Percentiles rank a stretch among this genome's conserved stretches.
phyloP scores from a whole-genome alignment of 805 yeast species.

The Candida montana region DNA sequence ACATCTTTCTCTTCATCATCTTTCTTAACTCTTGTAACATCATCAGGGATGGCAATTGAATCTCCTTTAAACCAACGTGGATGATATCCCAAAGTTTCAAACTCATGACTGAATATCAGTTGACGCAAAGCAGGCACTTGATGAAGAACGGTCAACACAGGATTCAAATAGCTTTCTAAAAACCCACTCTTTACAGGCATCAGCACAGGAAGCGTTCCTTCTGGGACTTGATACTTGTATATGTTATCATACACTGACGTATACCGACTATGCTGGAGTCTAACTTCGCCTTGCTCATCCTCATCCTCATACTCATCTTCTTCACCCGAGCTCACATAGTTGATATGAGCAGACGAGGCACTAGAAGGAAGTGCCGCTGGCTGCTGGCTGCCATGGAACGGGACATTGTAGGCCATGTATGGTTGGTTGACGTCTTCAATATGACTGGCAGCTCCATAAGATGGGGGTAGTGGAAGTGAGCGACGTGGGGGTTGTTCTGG shows the following conservation, averaged over 20 bases:
- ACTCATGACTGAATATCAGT: conserved; percentile 27
- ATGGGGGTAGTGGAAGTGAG: background rate
- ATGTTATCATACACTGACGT: conserved; percentile 29
- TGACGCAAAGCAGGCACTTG: conserved; percentile 31
- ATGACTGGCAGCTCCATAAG: background rate
- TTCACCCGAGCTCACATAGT: background rate
- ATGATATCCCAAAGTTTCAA: conserved; percentile 30
- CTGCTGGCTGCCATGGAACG: too few relatives aligned
- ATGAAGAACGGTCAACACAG: conserved; percentile 36
- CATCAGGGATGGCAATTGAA: conserved; percentile 7
- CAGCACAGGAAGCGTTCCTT: conserved; percentile 27
- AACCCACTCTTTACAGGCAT: conserved; percentile 30
- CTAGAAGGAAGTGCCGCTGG: background rate
- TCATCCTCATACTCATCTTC: background rate
- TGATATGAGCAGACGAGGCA: background rate
- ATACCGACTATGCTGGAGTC: background rate
- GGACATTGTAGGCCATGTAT: background rate
- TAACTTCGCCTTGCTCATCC: background rate
- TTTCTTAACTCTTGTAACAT: conserved; percentile 5
- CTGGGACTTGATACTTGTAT: conserved; percentile 21
- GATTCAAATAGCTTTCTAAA: conserved; percentile 37
- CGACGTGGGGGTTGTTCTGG: too few relatives aligned
- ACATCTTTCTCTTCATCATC: conserved; percentile 24
- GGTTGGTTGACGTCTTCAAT: conserved; percentile 1
- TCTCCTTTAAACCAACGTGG: conserved; percentile 37